phyloP scores from a whole-genome alignment of 768 basidiomycete genomes.

The Macrocybe gigantea region DNA sequence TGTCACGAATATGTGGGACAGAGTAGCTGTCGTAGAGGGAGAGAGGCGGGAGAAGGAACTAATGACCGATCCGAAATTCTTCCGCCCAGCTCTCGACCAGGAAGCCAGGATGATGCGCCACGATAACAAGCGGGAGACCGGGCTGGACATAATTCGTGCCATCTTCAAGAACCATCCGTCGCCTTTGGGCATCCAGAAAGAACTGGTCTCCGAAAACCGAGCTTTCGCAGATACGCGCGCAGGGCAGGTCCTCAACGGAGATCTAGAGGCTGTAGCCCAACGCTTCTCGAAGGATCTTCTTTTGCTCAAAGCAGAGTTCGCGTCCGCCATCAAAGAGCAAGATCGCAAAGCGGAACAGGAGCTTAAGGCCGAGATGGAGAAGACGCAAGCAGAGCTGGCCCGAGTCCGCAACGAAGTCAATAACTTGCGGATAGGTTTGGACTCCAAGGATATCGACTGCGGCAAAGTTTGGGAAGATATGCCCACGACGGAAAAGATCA shows the following conservation, averaged over 20 bases:
- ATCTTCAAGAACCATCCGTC: conserved; percentile 13
- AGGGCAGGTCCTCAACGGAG: conserved; percentile 20
- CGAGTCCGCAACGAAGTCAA: too few relatives aligned
- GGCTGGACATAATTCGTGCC: conserved; percentile 25
- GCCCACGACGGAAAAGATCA: too few relatives aligned
- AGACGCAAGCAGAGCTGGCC: too few relatives aligned
- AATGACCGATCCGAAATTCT: conserved; percentile 21
- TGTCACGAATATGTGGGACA: conserved; percentile 38
- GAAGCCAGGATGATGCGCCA: conserved; percentile 33
- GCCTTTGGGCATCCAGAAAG: conserved; percentile 12
- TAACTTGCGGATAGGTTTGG: too few relatives aligned
- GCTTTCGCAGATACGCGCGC: conserved; percentile 26
- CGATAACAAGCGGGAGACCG: conserved; percentile 20
- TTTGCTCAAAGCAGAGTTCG: too few relatives aligned
- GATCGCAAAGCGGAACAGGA: too few relatives aligned
- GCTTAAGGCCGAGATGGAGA: too few relatives aligned
- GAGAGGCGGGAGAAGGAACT: conserved; percentile 15
- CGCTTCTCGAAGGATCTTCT: too few relatives aligned
- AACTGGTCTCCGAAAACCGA: conserved; percentile 10
- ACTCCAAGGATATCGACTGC: too few relatives aligned
- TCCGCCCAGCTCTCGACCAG: conserved; percentile 33
- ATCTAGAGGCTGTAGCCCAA: conserved; percentile 5
- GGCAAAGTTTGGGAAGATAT: too few relatives aligned
- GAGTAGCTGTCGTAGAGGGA: conserved; percentile 25
- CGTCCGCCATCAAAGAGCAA: too few relatives aligned